A percentile compares a stretch with the other conserved stretches of the same genome.
Evolutionary conservation across 768 basidiomycete species (phyloP).

Genomic region (Roridomyces roridus): DNA sequence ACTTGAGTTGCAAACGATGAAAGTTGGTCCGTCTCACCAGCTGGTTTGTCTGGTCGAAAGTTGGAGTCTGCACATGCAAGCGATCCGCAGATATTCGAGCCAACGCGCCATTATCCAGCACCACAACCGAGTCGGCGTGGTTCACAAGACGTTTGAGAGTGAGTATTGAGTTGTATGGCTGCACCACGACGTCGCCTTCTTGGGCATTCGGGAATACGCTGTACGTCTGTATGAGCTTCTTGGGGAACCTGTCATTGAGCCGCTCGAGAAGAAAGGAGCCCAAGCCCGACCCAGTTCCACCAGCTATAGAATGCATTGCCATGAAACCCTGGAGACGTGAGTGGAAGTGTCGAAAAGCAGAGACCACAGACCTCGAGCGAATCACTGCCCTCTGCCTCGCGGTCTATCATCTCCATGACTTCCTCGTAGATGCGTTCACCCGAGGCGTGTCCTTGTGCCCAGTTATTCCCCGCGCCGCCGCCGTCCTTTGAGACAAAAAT

Average conservation of each 20-base stretch:
- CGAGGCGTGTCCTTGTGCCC: conserved; percentile 93
- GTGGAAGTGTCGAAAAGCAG: neutral
- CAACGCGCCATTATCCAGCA: conserved; percentile 95
- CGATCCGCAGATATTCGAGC: conserved; percentile 93
- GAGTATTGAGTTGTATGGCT: conserved; percentile 95
- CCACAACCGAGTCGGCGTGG: conserved; percentile 96
- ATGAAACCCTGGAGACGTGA: conserved; percentile 84
- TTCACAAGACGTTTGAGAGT: conserved; percentile 94
- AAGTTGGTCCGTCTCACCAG: conserved; percentile 54
- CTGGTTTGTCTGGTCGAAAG: conserved; percentile 93
- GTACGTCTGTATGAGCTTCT: conserved; percentile 99
- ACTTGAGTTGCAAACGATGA: neutral
- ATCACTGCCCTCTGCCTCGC: conserved; percentile 98
- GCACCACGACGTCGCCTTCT: conserved; percentile 96
- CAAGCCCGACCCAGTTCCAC: conserved; percentile 96
- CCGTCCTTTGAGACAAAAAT: conserved; percentile 96
- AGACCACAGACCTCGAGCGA: conserved; percentile 78
- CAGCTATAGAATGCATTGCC: conserved; percentile 98
- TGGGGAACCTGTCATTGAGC: conserved; percentile 96
- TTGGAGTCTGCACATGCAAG: conserved; percentile 84
- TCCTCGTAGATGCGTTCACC: conserved; percentile 95
- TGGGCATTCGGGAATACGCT: conserved; percentile 96
- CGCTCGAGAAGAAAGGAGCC: conserved; percentile 98
- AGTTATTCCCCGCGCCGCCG: conserved; percentile 99
- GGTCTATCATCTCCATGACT: conserved; percentile 98